Percentiles rank a stretch among this genome's conserved stretches.
Evolutionary conservation across 768 basidiomycete species (phyloP).

Genomic region (Phlegmacium glaucopus): DNA sequence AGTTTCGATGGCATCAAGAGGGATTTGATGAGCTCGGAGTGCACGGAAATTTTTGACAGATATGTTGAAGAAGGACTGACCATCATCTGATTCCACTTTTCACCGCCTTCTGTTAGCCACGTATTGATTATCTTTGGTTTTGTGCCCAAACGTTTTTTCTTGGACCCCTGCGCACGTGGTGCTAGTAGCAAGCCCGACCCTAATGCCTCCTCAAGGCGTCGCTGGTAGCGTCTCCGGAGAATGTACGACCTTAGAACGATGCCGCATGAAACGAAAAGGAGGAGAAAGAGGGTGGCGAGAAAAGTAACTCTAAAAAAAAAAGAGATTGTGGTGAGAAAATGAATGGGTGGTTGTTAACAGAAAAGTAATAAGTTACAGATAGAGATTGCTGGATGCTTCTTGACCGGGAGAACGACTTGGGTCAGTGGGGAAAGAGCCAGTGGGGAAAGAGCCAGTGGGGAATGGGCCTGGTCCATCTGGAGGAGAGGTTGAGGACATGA

Average conservation of each 20-base stretch:
- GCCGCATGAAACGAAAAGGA: conserved; percentile 60
- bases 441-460: too few species aligned
- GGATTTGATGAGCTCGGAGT: neutral
- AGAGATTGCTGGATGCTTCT: neutral
- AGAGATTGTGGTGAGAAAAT: too few species aligned
- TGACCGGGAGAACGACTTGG: too few species aligned
- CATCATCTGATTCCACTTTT: conserved; percentile 46
- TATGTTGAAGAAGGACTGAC: conserved; percentile 26
- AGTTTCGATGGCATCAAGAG: conserved; percentile 7
- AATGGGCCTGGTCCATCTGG: too few species aligned
- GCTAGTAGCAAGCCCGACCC: conserved; percentile 46
- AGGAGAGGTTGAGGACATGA: conserved; percentile 6
- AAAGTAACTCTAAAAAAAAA: conserved; percentile 54
- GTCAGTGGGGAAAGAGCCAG: too few species aligned
- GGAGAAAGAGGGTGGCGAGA: conserved; percentile 65
- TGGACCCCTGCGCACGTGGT: conserved; percentile 35
- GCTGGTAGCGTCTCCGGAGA: conserved; percentile 54
- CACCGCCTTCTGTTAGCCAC: conserved; percentile 34
- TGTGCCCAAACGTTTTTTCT: conserved; percentile 39
- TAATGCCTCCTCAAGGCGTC: conserved; percentile 49
- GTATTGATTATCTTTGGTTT: conserved; percentile 51
- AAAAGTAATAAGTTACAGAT: conserved; percentile 1
- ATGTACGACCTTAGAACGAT: conserved; percentile 65
- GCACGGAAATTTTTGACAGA: too few species aligned
- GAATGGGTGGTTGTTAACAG: too few species aligned